A percentile compares a stretch with the other conserved stretches of the same genome.
phyloP scores from a whole-genome alignment of 257 asterid species.

The Jacaranda mimosifolia region DNA sequence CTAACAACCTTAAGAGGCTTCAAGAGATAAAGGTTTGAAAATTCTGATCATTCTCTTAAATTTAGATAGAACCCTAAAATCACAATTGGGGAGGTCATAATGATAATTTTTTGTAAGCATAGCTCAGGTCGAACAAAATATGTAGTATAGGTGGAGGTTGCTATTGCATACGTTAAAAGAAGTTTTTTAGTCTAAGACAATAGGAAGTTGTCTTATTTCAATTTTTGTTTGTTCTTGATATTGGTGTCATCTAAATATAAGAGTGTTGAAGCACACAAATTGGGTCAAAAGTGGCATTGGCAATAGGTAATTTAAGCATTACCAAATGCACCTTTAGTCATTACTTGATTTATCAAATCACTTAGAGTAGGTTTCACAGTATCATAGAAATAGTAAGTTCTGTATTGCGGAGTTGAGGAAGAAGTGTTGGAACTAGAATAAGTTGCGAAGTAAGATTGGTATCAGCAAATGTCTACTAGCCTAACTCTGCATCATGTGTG shows the following conservation, averaged over 20 bases:
- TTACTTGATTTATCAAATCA: not conserved
- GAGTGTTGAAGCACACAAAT: not conserved
- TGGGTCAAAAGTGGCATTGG: not conserved
- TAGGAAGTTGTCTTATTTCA: not conserved
- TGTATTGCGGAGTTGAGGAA: not conserved
- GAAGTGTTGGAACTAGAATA: not conserved
- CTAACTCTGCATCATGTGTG: not conserved
- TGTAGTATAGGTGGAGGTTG: not conserved
- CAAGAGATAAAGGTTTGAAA: not conserved
- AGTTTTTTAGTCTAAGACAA: conserved; percentile 1
- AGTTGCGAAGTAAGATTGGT: not conserved
- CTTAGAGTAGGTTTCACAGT: not conserved
- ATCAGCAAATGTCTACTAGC: conserved; percentile 2
- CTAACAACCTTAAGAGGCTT: not conserved
- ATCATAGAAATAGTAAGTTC: not conserved
- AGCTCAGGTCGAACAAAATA: not conserved
- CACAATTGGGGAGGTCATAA: not conserved
- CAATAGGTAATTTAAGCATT: not conserved
- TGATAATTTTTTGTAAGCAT: conserved; percentile 16
- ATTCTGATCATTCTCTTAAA: conserved; percentile 1
- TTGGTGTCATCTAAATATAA: not conserved
- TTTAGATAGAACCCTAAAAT: not conserved
- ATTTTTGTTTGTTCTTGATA: not conserved
- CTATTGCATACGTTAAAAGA: not conserved
- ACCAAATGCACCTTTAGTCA: not conserved